Conservation (phyloP, 2,329 filamentous ascomycete genomes). For the Neopestalotiopsis rosae region DNA sequence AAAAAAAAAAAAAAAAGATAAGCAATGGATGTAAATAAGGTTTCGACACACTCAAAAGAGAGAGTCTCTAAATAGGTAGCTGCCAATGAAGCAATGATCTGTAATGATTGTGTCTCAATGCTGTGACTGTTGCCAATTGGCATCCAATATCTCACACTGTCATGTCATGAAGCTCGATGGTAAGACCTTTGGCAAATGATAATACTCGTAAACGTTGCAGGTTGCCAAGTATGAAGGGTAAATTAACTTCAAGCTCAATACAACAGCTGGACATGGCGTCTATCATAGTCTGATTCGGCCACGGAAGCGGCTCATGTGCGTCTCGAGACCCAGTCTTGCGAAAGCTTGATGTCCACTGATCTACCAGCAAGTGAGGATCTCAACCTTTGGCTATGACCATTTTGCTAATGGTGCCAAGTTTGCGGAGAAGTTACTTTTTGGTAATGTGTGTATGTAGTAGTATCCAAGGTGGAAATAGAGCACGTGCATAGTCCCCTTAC, state of each 20-base stretch:
- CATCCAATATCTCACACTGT: neutral
- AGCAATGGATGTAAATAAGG: neutral
- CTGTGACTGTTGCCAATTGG: neutral
- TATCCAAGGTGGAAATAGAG: neutral
- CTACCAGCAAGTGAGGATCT: neutral
- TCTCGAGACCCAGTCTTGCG: no score
- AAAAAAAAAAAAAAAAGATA: neutral
- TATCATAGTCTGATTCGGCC: no score
- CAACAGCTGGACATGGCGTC: no score
- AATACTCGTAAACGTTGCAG: no score
- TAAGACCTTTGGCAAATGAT: no score
- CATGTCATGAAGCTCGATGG: neutral
- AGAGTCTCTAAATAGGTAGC: neutral
- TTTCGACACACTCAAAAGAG: neutral
- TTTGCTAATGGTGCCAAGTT: neutral
- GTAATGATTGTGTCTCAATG: neutral
- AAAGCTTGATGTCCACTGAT: neutral
- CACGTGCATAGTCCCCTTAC: neutral
- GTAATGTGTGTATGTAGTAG: neutral
- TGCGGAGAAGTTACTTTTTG: neutral
- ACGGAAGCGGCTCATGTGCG: no score
- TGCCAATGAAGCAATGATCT: neutral
- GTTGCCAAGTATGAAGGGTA: no score
- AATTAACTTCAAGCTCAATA: no score
- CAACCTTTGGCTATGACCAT: neutral